Percentiles rank a stretch among this genome's conserved stretches.
phyloP scores from a whole-genome alignment of 352 stramenopile species.

The Aphanomyces cochlioides region DNA sequence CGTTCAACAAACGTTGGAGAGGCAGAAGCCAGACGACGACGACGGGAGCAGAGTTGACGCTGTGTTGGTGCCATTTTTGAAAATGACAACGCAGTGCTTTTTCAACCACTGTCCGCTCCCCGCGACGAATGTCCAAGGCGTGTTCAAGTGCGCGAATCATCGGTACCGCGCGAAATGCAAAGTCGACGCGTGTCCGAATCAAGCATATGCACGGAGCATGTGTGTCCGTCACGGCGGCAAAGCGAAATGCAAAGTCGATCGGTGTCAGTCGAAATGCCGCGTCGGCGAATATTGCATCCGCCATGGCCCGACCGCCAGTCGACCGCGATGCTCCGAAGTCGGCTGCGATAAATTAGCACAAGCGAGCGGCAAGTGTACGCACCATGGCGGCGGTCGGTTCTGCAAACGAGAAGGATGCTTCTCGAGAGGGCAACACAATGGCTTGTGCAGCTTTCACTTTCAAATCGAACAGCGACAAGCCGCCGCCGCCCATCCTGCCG shows the following conservation, averaged over 20 bases:
- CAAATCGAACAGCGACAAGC: too few relatives aligned
- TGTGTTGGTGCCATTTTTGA: too few relatives aligned
- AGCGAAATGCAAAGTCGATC: not conserved
- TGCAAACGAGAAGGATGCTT: constrained; percentile 69
- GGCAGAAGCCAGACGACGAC: too few relatives aligned
- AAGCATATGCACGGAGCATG: constrained; percentile 39
- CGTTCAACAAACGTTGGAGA: too few relatives aligned
- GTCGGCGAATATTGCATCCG: constrained; percentile 69
- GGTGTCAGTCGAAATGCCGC: constrained; percentile 50
- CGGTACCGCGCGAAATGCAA: constrained; percentile 1
- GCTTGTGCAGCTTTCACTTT: not conserved
- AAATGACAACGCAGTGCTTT: not conserved
- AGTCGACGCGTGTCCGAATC: constrained; percentile 7
- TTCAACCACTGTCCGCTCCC: not conserved
- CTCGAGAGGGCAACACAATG: not conserved
- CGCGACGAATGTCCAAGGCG: constrained; percentile 43
- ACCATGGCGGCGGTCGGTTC: constrained; percentile 57
- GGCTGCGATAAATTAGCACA: constrained; percentile 72
- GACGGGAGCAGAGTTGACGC: too few relatives aligned
- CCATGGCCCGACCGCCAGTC: constrained; percentile 70
- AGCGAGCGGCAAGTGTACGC: constrained; percentile 69
- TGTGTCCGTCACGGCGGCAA: constrained; percentile 54
- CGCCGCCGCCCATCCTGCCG: too few relatives aligned
- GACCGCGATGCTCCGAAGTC: constrained; percentile 74
- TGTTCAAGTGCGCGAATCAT: constrained; percentile 32